Conservation (phyloP, 441 rosid species). For the Erodium trifolium region DNA sequence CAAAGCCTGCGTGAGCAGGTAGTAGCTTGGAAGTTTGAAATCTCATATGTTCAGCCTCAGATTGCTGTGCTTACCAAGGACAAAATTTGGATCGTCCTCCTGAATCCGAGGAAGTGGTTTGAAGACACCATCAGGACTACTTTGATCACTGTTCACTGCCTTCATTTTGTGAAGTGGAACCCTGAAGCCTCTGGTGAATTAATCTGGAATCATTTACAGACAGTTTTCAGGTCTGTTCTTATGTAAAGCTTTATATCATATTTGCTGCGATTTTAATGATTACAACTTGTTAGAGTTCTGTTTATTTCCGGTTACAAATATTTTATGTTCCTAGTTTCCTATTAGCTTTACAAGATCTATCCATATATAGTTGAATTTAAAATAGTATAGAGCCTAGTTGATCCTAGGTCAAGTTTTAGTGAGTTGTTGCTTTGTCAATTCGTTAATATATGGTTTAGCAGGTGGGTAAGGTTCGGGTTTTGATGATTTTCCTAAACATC, state of each 20-base stretch:
- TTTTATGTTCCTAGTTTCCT: no score
- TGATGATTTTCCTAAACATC: no score
- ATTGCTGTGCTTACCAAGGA: conserved; percentile 28
- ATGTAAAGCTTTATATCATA: background rate
- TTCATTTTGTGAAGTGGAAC: conserved; percentile 27
- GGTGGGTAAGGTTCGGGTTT: no score
- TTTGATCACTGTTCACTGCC: background rate
- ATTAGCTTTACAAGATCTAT: no score
- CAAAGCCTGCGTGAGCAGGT: conserved; percentile 20
- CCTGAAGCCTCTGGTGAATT: conserved; percentile 21
- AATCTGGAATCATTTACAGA: conserved; percentile 26
- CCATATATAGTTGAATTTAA: no score
- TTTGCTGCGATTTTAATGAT: background rate
- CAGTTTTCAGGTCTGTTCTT: conserved; percentile 19
- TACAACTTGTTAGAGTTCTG: no score
- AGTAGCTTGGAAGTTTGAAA: conserved; percentile 30
- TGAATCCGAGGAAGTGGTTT: conserved; percentile 30
- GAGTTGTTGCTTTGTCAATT: no score
- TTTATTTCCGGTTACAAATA: no score
- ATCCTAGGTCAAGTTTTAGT: no score
- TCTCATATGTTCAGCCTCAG: conserved; percentile 21
- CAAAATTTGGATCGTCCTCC: conserved; percentile 23
- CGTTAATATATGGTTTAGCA: no score
- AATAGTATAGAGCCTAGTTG: no score
- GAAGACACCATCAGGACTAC: conserved; percentile 21